Base-by-base conservation (phyloP, 305 asterid genomes). In the Plantago coronopus region DNA sequence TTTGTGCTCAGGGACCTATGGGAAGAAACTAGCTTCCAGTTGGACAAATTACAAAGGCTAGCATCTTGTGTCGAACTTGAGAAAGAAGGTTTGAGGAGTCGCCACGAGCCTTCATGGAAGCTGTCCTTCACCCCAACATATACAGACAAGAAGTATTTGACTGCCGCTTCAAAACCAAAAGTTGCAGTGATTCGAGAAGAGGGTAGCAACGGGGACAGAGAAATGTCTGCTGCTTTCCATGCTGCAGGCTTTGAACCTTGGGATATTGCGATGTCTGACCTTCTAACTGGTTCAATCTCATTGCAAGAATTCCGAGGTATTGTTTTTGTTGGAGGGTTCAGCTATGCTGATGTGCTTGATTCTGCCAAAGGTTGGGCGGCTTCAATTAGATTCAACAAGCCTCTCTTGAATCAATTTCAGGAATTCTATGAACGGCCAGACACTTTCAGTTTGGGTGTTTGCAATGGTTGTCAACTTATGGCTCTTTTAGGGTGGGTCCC, bases 341-440 rank as follows among this genome's bases (percentile, higher is more conserved):
- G 98, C 79, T 91, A 91, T 37, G 96, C 96, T 0, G 96, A 91
- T 62, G 98, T 91, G n/a, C 90, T 91, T 4, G 96, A 86, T 75
- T 91, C 98, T 31, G 95, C 96, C 0, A 90, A 90, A 73, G 97
- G 97, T 31, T 90, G 97, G 97, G 95, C 89, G 8, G 91, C 95
- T 48, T 88, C 98, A 1, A 84, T 88, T 69, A 85, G 93, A 48
- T 91, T 88, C 66, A 86, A 91, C 49, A 72, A 79, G 59, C 87
- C 93, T 51, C 83, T 91, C 18, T 60, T 91, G 43, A 71, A 78
- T 59, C 95, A 88, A 29, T 91, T 91, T 72, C 95, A 86, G 71
- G 87, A 85, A 63, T 88, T 91, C 54, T 86, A 84, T 54, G 74
- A 82, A 3, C 84, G 96, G 12, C 69, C 85, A 0, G 95, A 88